Percentiles rank a stretch among this genome's conserved stretches.
These are phyloP conservation scores for Epichloe sylvatica DNA, from an alignment of 2,329 filamentous ascomycete genomes.

Conservation along the genomic window DNA sequence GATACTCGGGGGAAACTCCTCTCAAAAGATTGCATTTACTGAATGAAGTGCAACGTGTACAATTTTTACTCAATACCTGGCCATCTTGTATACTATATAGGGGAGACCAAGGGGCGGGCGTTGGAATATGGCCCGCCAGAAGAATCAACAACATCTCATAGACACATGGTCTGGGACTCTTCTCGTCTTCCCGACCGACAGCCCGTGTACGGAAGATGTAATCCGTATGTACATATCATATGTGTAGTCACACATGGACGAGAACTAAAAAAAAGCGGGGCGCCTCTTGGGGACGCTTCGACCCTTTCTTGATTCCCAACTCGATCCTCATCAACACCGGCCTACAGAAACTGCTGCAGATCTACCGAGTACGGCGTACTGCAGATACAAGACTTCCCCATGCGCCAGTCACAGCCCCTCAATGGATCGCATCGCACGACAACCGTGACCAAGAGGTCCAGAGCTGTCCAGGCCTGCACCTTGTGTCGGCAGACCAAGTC, in stretches of 20 bases:
- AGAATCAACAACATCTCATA: too few relatives aligned
- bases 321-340: too few relatives aligned
- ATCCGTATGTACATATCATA: too few relatives aligned
- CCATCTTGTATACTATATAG: neutral
- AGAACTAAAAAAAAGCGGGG: neutral
- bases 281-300: neutral
- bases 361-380: too few relatives aligned
- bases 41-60: neutral
- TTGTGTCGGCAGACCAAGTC: conserved; percentile 13
- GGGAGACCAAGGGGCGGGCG: neutral
- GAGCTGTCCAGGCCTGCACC: conserved; percentile 13
- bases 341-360: too few relatives aligned
- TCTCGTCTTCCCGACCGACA: too few relatives aligned
- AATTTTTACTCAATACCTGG: neutral
- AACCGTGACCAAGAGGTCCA: conserved; percentile 10
- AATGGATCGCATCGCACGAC: conserved; percentile 8
- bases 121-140: neutral
- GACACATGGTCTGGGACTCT: too few relatives aligned
- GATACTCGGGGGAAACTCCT: neutral
- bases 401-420: neutral
- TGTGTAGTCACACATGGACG: neutral
- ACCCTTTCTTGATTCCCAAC: neutral
- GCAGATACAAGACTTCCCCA: neutral
- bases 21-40: neutral
- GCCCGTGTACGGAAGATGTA: too few relatives aligned